Base-by-base conservation (phyloP, 139 green algal genomes). In the Coelastrella sp. region DNA sequence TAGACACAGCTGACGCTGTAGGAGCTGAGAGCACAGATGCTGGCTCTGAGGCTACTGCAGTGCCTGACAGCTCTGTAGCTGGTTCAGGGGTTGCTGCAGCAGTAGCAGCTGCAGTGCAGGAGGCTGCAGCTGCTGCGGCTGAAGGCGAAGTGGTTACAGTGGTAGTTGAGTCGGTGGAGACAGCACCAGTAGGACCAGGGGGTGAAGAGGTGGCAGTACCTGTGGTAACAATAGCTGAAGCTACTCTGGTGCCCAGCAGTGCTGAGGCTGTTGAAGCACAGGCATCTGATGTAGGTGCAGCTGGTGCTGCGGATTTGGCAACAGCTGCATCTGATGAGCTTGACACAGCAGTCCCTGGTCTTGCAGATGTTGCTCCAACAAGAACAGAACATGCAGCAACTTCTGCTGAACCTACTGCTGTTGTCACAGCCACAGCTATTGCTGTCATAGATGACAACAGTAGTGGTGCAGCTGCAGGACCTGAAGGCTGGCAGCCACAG, bases 401-500 rank as follows among this genome's bases (percentile, higher is more conserved):
- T 58, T 54, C 64, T 14, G 74, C 59, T 68, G 71, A 54, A 59
- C 66, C 71, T 73, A 5, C 23, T 61, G 84, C 73, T 71, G 71
- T 56, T 47, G 83, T 78, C 5, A 32, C 54, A 61, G 82, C 64
- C 13, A 59, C 80, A 79, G 82, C 82, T 47, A 64, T 57, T 13
- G 66, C 32, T 79, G 82, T 16, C 4, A 19, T 20, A 3, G 64
- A 56, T 32, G 82, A 65, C 59, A 71, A 5, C 61, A 79, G 65
- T 19, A 47, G 5, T 65, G 32, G 14, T 65, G 78, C 78, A 65
- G 47, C 65, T 19, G 64, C 80, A 74, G 58, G 22, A 6, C 57
- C 17, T n/a, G 60, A 66, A 13, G 68, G 83, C 54, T 88, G 83
- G 83, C 54, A 80, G 68, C 83, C 83, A 4, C 68, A 20, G 7